phyloP scores from a whole-genome alignment of 2,329 filamentous ascomycete species.

The Penicillium sp. region DNA sequence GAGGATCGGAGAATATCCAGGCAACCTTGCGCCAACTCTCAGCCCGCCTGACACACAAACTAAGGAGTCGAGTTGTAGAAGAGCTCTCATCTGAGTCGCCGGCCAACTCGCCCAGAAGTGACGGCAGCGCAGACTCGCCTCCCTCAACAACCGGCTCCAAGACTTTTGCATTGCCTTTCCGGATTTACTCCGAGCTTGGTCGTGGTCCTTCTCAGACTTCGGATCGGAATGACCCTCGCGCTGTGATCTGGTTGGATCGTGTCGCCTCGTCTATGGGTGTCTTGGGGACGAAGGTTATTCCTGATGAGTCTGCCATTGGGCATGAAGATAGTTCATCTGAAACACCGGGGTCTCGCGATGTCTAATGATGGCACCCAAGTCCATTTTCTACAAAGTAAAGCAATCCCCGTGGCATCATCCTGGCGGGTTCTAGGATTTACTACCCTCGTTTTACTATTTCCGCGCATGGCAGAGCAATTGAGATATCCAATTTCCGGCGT shows the following conservation, averaged over 20 bases:
- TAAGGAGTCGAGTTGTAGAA: constrained; percentile 8
- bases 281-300: constrained; percentile 24
- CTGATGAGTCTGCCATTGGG: background rate
- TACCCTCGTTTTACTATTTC: background rate
- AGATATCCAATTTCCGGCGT: constrained; percentile 2
- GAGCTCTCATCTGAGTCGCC: constrained; percentile 15
- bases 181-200: constrained; percentile 28
- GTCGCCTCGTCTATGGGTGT: constrained; percentile 36
- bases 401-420: background rate
- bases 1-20: constrained; percentile 25
- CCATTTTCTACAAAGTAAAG: background rate
- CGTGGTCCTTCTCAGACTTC: constrained; percentile 22
- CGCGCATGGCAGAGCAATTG: background rate
- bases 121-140: constrained; percentile 8
- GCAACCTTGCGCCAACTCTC: constrained; percentile 19
- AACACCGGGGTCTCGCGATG: background rate
- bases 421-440: background rate
- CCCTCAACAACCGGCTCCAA: constrained; percentile 1
- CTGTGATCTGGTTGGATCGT: constrained; percentile 32
- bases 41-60: constrained; percentile 16
- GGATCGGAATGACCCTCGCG: constrained; percentile 23
- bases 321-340: constrained; percentile 1
- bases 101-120: constrained; percentile 8
- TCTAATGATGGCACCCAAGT: background rate
- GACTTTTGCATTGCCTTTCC: constrained; percentile 21